These are phyloP conservation scores for Tolypocladium ophioglossoides DNA, from an alignment of 2,329 filamentous ascomycete genomes.

Conservation along the genomic window DNA sequence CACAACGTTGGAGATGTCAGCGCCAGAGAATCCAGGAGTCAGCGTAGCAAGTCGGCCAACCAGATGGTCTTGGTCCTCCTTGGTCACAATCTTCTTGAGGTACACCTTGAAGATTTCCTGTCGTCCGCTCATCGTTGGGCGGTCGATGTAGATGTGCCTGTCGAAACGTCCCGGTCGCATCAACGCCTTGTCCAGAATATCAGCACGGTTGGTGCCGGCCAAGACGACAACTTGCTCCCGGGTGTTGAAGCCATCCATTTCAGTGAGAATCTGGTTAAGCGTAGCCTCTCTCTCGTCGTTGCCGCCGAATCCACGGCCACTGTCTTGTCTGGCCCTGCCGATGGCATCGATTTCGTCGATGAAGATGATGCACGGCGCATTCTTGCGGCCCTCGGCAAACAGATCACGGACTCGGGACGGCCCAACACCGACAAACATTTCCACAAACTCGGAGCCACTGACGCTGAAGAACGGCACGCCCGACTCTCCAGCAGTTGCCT, in stretches of 20 bases:
- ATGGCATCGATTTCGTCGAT: slow-evolving; percentile 99
- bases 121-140: slow-evolving; percentile 91
- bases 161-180: slow-evolving; percentile 97
- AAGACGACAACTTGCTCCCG: slow-evolving; percentile 92
- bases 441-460: slow-evolving; percentile 96
- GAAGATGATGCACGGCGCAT: slow-evolving; percentile 96
- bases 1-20: slow-evolving; percentile 96
- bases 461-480: slow-evolving; percentile 97
- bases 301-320: slow-evolving; percentile 61
- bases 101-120: slow-evolving; percentile 96
- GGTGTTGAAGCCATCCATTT: slow-evolving; percentile 99
- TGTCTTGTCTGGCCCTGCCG: slow-evolving; percentile 77
- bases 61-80: slow-evolving; percentile 79
- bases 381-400: slow-evolving; percentile 90
- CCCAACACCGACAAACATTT: slow-evolving; percentile 99
- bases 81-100: slow-evolving; percentile 85
- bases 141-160: slow-evolving; percentile 88
- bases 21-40: slow-evolving; percentile 93
- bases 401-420: slow-evolving; percentile 90
- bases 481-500: slow-evolving; percentile 94
- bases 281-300: slow-evolving; percentile 97
- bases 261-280: slow-evolving; percentile 94
- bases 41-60: slow-evolving; percentile 82
- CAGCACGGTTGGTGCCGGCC: slow-evolving; percentile 90
- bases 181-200: slow-evolving; percentile 88